Conservation (phyloP, 2,329 filamentous ascomycete species). For the Colletotrichum agaves region DNA sequence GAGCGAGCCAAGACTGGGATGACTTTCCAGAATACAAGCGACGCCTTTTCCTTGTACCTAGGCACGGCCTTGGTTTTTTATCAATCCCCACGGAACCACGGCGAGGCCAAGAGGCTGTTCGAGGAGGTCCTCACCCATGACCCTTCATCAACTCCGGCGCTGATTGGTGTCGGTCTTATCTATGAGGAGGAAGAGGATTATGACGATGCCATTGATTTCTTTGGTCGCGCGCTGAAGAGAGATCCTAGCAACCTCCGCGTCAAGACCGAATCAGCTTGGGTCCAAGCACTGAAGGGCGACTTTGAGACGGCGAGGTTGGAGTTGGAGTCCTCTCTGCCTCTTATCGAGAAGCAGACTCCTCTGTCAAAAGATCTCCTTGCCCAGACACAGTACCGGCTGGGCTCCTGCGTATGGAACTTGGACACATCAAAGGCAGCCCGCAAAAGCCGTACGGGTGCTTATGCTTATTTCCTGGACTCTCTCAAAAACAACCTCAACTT, state of each 20-base stretch:
- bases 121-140: constrained; percentile 82
- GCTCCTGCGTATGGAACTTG: constrained; percentile 86
- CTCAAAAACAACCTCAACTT: constrained; percentile 89
- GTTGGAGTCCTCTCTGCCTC: constrained; percentile 74
- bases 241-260: constrained; percentile 82
- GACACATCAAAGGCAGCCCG: constrained; percentile 79
- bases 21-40: constrained; percentile 73
- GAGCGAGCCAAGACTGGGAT: constrained; percentile 76
- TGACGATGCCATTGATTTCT: constrained; percentile 80
- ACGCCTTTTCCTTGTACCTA: constrained; percentile 80
- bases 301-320: constrained; percentile 74
- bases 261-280: constrained; percentile 90
- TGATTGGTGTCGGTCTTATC: constrained; percentile 91
- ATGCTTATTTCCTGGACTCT: constrained; percentile 83
- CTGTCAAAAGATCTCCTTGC: constrained; percentile 78
- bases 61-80: constrained; percentile 91
- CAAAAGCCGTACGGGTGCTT: constrained; percentile 84
- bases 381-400: constrained; percentile 87
- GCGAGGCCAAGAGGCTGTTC: constrained; percentile 88
- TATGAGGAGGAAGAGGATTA: constrained; percentile 95
- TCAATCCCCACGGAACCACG: constrained; percentile 88
- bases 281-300: constrained; percentile 84
- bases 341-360: constrained; percentile 71
- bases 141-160: constrained; percentile 78
- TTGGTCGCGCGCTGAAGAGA: constrained; percentile 78